These are phyloP conservation scores for Novymonas esmeraldas DNA, from an alignment of 208 protist species.

Conservation along the genomic window DNA sequence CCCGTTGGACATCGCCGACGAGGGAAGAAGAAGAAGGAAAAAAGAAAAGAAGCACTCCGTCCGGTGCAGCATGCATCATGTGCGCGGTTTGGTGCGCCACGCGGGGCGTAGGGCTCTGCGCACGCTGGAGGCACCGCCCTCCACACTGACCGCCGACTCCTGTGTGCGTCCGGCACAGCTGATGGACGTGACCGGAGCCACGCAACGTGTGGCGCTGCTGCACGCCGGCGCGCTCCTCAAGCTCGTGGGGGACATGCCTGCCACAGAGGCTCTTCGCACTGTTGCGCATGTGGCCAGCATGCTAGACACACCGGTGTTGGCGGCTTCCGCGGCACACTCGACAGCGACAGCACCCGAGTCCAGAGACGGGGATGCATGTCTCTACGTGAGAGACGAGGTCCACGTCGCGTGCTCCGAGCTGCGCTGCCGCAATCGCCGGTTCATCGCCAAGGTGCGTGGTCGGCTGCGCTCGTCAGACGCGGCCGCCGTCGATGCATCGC, in stretches of 20 bases:
- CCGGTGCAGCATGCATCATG: conserved; percentile 71
- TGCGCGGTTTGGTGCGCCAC: conserved; percentile 52
- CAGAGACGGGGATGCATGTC: not conserved
- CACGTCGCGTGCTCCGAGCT: conserved; percentile 30
- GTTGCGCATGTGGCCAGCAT: conserved; percentile 26
- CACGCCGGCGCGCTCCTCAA: conserved; percentile 25
- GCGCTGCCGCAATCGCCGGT: conserved; percentile 40
- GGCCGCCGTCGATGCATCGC: conserved; percentile 14
- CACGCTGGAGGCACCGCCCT: conserved; percentile 21
- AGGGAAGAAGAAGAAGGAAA: too few relatives aligned
- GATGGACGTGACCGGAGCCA: conserved; percentile 17
- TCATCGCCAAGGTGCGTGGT: conserved; percentile 52
- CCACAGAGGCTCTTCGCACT: conserved; percentile 29
- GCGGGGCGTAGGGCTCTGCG: conserved; percentile 28
- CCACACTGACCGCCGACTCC: not conserved
- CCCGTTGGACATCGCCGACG: too few relatives aligned
- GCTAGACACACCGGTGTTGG: not conserved
- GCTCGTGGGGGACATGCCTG: conserved; percentile 8
- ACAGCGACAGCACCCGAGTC: not conserved
- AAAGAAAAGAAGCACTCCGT: too few relatives aligned
- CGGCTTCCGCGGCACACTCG: too few relatives aligned
- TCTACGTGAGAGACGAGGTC: conserved; percentile 53
- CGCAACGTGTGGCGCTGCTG: conserved; percentile 14
- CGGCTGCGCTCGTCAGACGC: conserved; percentile 41
- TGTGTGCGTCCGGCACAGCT: conserved; percentile 22